Conservation (phyloP, 768 basidiomycete genomes). For the Pseudohyphozyma bogoriensis region DNA sequence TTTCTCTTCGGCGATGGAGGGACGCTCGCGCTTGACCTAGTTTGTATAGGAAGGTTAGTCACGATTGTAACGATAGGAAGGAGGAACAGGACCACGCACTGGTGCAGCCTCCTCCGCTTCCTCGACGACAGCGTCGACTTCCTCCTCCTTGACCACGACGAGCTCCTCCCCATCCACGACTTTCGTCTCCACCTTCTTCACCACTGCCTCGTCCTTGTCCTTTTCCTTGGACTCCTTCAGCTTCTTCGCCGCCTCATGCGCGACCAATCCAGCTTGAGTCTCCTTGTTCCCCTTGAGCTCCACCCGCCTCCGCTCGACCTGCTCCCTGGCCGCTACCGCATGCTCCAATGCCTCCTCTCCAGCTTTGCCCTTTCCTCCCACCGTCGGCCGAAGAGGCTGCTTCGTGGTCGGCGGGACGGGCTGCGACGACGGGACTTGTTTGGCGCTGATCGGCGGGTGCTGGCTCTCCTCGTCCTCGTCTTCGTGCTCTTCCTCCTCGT, state of each 20-base stretch:
- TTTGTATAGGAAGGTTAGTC: not conserved
- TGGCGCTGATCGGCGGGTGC: constrained; percentile 15
- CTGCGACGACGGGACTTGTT: constrained; percentile 9
- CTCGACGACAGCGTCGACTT: constrained; percentile 20
- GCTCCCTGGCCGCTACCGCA: constrained; percentile 25
- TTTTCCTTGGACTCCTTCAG: not conserved
- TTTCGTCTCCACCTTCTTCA: not conserved
- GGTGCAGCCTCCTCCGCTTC: constrained; percentile 6
- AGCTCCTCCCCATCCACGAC: not conserved
- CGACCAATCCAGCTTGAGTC: too few species aligned
- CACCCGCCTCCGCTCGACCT: constrained; percentile 24
- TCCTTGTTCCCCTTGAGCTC: constrained; percentile 11
- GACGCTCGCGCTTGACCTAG: constrained; percentile 49
- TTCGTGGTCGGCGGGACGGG: not conserved
- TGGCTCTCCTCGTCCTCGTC: not conserved
- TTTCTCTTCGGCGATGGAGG: constrained; percentile 66
- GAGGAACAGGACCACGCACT: constrained; percentile 3
- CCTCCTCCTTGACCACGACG: constrained; percentile 18
- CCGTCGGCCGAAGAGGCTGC: constrained; percentile 2
- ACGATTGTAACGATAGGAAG: too few species aligned
- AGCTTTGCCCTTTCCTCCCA: constrained; percentile 21
- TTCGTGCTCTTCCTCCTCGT: not conserved
- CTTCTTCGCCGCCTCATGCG: not conserved
- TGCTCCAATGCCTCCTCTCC: constrained; percentile 28
- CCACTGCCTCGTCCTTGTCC: constrained; percentile 1